Base-by-base conservation (phyloP, 495 filamentous ascomycete genomes). In the Aspergillus baeticus region DNA sequence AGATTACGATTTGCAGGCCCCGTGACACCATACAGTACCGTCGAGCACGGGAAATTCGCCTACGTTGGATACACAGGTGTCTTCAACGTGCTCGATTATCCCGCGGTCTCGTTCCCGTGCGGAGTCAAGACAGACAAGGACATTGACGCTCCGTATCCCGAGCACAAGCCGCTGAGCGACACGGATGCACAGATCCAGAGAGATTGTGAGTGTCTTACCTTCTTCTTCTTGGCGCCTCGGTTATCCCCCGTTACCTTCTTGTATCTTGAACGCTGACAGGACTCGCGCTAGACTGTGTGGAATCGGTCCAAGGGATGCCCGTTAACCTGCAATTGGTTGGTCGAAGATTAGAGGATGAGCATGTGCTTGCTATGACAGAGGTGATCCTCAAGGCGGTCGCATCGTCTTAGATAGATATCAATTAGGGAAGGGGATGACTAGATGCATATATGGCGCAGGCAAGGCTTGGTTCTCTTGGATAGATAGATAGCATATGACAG, bases 31-130 rank as follows among this genome's bases (percentile, higher is more conserved):
- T 55, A 55, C 22, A 55, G 43, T 10, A 55, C 21, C 2, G 53
- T 55, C 17, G 53, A 55, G 23, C 23, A 49, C 23, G 53, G 53
- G 21, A 55, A 55, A 26, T 55, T 55, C 22, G 53, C 29, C 10
- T 55, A 55, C 17, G 53, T 55, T 2, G 53, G 53, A 6, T 55
- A 55, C 21, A 55, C 53, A 4, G 53, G 53, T 11, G 53, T 49
- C 6, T 55, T 48, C 35, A 55, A 55, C 14, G 44, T 55, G 14
- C 53, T 55, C 1, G 53, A 55, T 26, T 55, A 55, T 8, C 53
- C 53, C 0, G 53, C 43, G 14, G 53, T 55, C 3, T 55, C 53
- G n/a, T 55, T 55, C 44, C 53, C 53, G 1, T 55, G 53, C 14
- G 53, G 53, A 3, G 44, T 55, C 13, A 41, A 29, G 8, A 38